Base-by-base conservation (phyloP, 1,139 yeast genomes). In the Cylindricascospora bacillispora region DNA sequence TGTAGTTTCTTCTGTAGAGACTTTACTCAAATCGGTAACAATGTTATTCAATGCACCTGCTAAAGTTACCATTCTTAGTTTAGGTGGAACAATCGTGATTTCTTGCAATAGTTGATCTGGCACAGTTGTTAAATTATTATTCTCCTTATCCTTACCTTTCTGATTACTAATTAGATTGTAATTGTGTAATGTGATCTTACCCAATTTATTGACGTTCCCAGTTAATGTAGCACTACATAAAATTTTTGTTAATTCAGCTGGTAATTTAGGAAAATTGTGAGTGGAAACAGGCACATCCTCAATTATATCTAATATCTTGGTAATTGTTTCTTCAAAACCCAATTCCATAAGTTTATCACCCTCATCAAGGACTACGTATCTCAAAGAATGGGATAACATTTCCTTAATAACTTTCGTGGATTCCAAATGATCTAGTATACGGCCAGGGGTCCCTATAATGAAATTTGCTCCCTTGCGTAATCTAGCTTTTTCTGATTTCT, bases 141-240 rank as follows among this genome's bases (percentile, higher is more conserved):
- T 56, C 27, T 58, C 65, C 33, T 57, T 56, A 22, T 52, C 47
- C 27, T 51, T 52, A 2, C 51, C 51, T 18, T 55, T 50, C 21
- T 18, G 21, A 24, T 58, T 54, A 13, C 67, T 64, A 7, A 83
- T 68, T 67, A 80, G 65, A 40, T 78, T 73, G 1, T 94, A 86
- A 38, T 79, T 64, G 27, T 67, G 61, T 37, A 86, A 62, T 0
- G 93, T 69, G 15, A 80, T 66, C 39, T 78, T 77, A 18, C 95
- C 95, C 33, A 89, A 62, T 46, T 80, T 73, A 43, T 76, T 70
- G 9, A 82, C 95, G 36, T 72, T 77, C 22, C 73, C 73, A 45
- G 81, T 83, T 59, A 83, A 73, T 0, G 99, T 89, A 1, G 99
- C 99, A 16, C 97, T 85, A 63, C 98, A 89, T 36, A 89, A 59